phyloP scores from a whole-genome alignment of 345 rosid species.

The Salix viminalis region DNA sequence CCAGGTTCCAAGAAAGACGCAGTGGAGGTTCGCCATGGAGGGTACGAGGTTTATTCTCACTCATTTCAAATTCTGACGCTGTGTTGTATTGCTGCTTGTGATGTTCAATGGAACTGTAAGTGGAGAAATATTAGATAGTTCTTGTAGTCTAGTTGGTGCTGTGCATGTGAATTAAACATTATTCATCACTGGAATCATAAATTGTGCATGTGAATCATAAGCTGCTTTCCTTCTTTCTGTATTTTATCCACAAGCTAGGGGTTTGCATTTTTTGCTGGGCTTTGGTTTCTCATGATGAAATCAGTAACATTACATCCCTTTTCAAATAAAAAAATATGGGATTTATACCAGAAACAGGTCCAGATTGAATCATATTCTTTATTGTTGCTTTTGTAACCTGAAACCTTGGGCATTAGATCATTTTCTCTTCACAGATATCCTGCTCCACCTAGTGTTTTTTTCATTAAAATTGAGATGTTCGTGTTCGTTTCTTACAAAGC shows the following conservation, averaged over 20 bases:
- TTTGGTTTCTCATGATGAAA: background rate
- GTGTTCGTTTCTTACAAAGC: background rate
- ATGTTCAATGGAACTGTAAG: background rate
- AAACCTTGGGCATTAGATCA: background rate
- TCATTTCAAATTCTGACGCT: background rate
- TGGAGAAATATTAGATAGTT: too few relatives aligned
- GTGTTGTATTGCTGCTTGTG: background rate
- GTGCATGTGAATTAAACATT: background rate
- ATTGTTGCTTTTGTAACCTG: background rate
- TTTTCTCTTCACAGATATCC: background rate
- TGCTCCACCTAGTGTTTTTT: background rate
- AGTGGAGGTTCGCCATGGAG: conserved; percentile 73
- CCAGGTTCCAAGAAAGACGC: conserved; percentile 44
- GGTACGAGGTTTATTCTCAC: conserved; percentile 29
- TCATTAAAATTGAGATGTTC: background rate
- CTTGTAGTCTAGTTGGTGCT: background rate
- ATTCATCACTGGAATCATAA: background rate
- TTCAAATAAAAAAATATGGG: too few relatives aligned
- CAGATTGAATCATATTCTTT: background rate
- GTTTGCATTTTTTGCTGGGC: background rate
- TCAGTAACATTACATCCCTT: background rate
- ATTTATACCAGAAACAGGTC: background rate
- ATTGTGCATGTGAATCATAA: background rate
- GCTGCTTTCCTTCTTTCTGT: too few relatives aligned
- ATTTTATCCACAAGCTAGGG: background rate